Base-by-base conservation (phyloP, 345 rosid species). In the Fremontodendron californicum region DNA sequence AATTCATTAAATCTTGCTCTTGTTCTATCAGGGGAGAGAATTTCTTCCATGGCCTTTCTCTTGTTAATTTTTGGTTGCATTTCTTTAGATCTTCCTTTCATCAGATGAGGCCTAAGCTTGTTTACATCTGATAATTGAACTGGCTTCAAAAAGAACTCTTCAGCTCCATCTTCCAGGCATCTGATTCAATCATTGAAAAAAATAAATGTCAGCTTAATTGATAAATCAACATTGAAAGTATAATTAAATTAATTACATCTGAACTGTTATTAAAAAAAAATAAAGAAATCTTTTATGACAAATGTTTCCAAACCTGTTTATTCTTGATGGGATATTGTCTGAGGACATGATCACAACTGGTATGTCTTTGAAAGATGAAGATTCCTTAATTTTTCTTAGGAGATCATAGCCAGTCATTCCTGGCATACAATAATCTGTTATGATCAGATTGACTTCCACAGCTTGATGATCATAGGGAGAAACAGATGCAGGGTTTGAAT, bases 381-480 rank as follows among this genome's bases (percentile, higher is more conserved):
- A 94, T 82, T 83, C 92, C 92, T 93, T 96, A 58, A 96, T 86
- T 79, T 81, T 92, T 83, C 87, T 87, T 10, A 96, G 89, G 13
- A 96, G 94, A 88, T 96, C 98, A 75, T 92, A 92, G 78, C 99
- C 99, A 8, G 96, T 91, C 97, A 96, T 93, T 13, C 94, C 99
- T 13, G 99, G 99, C 99, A 93, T 96, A 73, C 94, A 92, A 48
- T 96, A 96, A 84, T 96, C 99, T 57, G 98, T 96, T n/a, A 96
- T 92, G 69, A 96, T 93, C 79, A 96, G 79, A 81, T 86, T 91
- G 1, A 96, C 88, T 82, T 87, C 85, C 10, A 87, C 60, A 23
- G 89, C 88, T 64, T 78, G 84, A 31, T 60, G 71, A 0, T 54
- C 78, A 60, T 64, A 60, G 0, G 85, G 80, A 73, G 86, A 83